phyloP scores from a whole-genome alignment of 2,329 filamentous ascomycete genomes.

The Curvularia spicifera region DNA sequence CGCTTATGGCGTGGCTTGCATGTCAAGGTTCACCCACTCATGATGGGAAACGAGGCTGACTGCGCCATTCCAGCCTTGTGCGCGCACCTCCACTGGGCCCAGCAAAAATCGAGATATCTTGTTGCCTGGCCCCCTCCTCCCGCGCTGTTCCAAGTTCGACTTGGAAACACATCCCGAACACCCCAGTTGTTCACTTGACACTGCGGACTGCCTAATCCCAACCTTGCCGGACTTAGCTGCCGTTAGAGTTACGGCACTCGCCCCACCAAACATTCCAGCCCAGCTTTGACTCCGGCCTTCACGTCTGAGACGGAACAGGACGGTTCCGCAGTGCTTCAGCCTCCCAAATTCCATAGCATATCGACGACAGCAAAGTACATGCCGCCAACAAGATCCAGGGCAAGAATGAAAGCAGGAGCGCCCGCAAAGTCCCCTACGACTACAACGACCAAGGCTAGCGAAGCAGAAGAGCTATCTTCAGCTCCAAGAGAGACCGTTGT shows the following conservation, averaged over 20 bases:
- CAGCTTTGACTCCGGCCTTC: constrained; percentile 27
- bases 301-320: constrained; percentile 17
- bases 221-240: constrained; percentile 36
- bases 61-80: constrained; percentile 47
- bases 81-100: constrained; percentile 36
- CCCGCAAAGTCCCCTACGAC: constrained; percentile 32
- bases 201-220: constrained; percentile 26
- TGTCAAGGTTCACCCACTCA: constrained; percentile 43
- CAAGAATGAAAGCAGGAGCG: constrained; percentile 45
- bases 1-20: constrained; percentile 47
- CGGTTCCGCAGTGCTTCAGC: constrained; percentile 21
- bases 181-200: constrained; percentile 25
- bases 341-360: constrained; percentile 17
- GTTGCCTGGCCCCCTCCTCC: constrained; percentile 43
- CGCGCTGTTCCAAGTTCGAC: constrained; percentile 36
- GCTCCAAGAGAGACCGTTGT: constrained; percentile 40
- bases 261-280: constrained; percentile 39
- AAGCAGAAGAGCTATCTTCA: constrained; percentile 33
- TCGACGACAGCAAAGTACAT: constrained; percentile 30
- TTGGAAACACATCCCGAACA: constrained; percentile 31
- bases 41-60: constrained; percentile 50
- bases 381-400: constrained; percentile 44
- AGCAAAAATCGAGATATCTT: constrained; percentile 46
- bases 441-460: constrained; percentile 30
- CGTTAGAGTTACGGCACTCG: constrained; percentile 34